Base-by-base conservation (phyloP, 2,329 filamentous ascomycete genomes). In the Fragosphaeria purpurea region DNA sequence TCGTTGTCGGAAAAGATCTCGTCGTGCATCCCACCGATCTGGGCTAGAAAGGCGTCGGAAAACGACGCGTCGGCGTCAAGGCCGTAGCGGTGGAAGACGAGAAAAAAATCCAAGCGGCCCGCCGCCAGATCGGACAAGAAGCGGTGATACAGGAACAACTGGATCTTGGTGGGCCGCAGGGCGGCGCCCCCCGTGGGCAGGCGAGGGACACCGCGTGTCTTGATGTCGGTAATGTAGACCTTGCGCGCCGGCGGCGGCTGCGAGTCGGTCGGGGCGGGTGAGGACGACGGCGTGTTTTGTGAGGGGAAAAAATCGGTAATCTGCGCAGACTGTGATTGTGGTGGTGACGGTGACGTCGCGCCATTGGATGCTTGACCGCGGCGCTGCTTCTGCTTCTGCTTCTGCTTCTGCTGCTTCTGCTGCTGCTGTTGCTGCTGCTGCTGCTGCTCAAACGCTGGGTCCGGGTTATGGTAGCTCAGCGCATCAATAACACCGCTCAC, bases 401-500 rank as follows among this genome's bases (percentile, higher is more conserved):
- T 40, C 11, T 34, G 39, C 7, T 8, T 45, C 12, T 6, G n/a
- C 22, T 30, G 12, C 7, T 7, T 3, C 6, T 34, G 35, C 22
- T 6, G 8, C 7, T 35, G 8, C 31, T 61, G 60, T 7, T 68
- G 64, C 32, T 65, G 63, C 43, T 70, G 62, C 45, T 82, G 70
- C 48, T 79, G 74, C 34, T 78, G 71, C 62, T 93, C 86, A 8
- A 86, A 77, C 32, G 80, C 77, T 0, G 76, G 69, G 57, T 94
- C 85, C 0, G 89, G 88, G 59, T 88, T 88, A 22, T 80, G 73
- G 59, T 85, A 85, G 50, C 82, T 88, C 12, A 97, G 67, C 59
- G 90, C 82, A 62, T 98, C 93, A 55, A 98, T 94, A 46, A 97
- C 71, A 1, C 93, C 93, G 59, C 87, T 93, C 53, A 97, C 82